Evolutionary conservation across 805 yeast species (phyloP).

Genomic region (Teunomyces stri): DNA sequence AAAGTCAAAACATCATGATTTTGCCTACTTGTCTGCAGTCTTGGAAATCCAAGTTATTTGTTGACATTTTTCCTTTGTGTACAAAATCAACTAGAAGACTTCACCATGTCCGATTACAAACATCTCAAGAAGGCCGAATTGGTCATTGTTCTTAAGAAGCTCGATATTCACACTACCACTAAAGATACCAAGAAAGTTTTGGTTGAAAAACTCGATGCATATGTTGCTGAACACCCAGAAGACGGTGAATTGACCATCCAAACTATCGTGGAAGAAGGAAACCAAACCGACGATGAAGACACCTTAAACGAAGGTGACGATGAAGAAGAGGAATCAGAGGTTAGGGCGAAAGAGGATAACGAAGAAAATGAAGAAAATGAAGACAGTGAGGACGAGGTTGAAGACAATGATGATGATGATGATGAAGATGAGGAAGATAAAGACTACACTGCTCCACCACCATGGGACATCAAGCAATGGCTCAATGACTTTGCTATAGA

Average conservation of each 20-base stretch:
- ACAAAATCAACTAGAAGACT: slow-evolving; percentile 1
- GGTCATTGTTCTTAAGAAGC: slow-evolving; percentile 31
- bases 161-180: slow-evolving; percentile 31
- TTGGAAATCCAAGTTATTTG: background rate
- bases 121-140: slow-evolving; percentile 41
- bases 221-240: slow-evolving; percentile 25
- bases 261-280: slow-evolving; percentile 15
- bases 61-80: slow-evolving; percentile 4
- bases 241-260: slow-evolving; percentile 20
- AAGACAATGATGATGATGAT: slow-evolving; percentile 23
- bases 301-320: slow-evolving; percentile 17
- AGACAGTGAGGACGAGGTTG: slow-evolving; percentile 9
- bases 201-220: slow-evolving; percentile 35
- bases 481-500: slow-evolving; percentile 38
- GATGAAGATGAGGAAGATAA: slow-evolving; percentile 34
- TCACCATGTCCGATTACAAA: slow-evolving; percentile 33
- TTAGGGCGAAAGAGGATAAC: slow-evolving; percentile 3
- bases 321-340: slow-evolving; percentile 10
- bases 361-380: slow-evolving; percentile 11
- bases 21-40: background rate
- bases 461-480: slow-evolving; percentile 37
- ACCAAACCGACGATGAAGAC: slow-evolving; percentile 19
- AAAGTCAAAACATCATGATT: slow-evolving; percentile 3
- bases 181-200: slow-evolving; percentile 43
- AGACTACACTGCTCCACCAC: slow-evolving; percentile 39